A percentile compares a stretch with the other conserved stretches of the same genome.
Evolutionary conservation across 1,139 yeast genomes (phyloP).

Genomic region (Citeromyces siamensis): DNA sequence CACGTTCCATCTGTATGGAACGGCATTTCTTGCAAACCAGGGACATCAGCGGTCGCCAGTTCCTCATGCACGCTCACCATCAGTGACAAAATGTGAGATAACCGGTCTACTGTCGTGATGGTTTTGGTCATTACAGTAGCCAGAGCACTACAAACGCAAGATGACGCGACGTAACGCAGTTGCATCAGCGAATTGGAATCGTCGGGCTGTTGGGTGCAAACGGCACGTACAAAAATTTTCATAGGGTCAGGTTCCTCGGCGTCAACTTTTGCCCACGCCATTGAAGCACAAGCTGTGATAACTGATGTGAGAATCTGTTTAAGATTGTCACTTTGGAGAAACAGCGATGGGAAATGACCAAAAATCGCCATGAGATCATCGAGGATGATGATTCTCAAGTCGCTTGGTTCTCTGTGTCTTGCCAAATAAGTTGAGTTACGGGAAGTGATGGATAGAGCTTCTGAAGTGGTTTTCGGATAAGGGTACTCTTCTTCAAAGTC

Average conservation of each 20-base stretch:
- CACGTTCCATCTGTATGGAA: neutral
- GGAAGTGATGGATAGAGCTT: neutral
- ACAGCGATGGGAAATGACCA: neutral
- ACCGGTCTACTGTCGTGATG: neutral
- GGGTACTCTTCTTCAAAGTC: neutral
- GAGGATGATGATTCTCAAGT: neutral
- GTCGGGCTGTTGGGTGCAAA: neutral
- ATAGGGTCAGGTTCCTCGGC: neutral
- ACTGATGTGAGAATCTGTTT: neutral
- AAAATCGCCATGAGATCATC: slow-evolving; percentile 1
- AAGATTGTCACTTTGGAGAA: neutral
- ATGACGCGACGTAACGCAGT: neutral
- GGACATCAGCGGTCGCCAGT: neutral
- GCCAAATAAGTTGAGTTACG: neutral
- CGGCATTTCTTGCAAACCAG: neutral
- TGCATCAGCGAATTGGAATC: neutral
- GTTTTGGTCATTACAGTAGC: neutral
- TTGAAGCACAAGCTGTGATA: neutral
- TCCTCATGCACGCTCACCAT: neutral
- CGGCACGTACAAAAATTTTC: neutral
- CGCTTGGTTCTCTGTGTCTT: neutral
- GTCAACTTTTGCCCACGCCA: neutral
- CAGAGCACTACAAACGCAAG: neutral
- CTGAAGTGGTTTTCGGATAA: neutral
- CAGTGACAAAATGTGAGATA: neutral